phyloP scores from a whole-genome alignment of 192 early-diverging fungal species.

The Allomyces macrogynus region DNA sequence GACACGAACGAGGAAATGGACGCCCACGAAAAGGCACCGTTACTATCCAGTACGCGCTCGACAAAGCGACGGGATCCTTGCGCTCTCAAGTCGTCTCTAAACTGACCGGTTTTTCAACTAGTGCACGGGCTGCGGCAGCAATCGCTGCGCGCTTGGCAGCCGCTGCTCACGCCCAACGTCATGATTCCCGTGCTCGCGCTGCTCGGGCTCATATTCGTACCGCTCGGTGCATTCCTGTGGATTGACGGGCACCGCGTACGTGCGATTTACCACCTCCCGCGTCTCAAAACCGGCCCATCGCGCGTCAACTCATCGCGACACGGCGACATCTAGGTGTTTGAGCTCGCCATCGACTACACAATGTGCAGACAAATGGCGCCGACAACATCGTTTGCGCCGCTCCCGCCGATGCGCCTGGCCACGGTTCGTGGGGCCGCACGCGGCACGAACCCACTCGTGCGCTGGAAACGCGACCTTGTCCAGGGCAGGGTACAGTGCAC shows the following conservation, averaged over 20 bases:
- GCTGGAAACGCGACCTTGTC: background rate
- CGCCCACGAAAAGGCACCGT: no score
- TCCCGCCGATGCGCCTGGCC: background rate
- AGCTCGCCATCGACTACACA: conserved; percentile 89
- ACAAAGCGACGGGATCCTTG: no score
- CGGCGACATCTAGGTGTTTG: conserved; percentile 21
- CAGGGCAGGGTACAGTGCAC: conserved; percentile 28
- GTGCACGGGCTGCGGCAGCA: conserved; percentile 37
- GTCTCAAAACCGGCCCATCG: no score
- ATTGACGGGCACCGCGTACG: no score
- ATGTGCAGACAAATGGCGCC: conserved; percentile 31
- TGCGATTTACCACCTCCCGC: no score
- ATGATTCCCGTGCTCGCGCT: conserved; percentile 88
- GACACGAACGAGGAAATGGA: no score
- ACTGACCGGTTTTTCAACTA: no score
- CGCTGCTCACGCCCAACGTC: conserved; percentile 91
- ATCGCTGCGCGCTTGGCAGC: conserved; percentile 97
- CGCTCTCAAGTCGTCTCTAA: no score
- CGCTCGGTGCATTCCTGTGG: conserved; percentile 75
- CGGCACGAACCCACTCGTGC: conserved; percentile 13
- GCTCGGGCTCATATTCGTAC: conserved; percentile 85
- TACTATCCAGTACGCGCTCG: no score
- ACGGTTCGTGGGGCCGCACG: background rate
- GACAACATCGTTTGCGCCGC: background rate
- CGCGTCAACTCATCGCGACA: no score